Evolutionary conservation across 257 asterid species (phyloP), one percentile per base, ranked within the genome.

Genomic region (Mitragyna speciosa): DNA sequence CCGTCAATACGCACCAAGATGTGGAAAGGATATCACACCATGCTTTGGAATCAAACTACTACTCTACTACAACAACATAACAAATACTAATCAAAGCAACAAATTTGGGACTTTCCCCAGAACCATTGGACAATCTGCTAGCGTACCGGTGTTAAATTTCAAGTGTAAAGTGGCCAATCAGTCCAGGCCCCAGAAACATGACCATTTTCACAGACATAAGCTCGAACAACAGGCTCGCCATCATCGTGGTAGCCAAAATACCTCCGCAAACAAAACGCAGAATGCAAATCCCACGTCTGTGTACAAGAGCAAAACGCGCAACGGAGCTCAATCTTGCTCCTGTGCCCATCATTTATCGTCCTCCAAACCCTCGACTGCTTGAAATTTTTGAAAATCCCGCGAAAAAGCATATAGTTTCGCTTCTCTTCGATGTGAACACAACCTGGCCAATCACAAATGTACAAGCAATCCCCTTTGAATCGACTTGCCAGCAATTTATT

Each of bases 141-240:
- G 11, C 39, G 10, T n/a, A 12, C 72, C 0, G 45, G 22, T 33
- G 3, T 48, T 28, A 28, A 51, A 68, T 72, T 48, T 88, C 88
- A 94, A 56, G 90, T 90, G 80, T 94, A 93, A 76, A 91, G 77
- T 64, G 97, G 96, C 97, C 96, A 93, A 80, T 94, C 97, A 28
- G 98, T 94, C 98, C 98, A 93, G 1, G 98, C 98, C 8, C 98
- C 98, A 0, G 97, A 90, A 81, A 94, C 97, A 83, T 93, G 98
- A 6, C 98, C 98, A 72, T 90, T 94, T 84, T 94, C 97, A 69
- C 98, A 94, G 15, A 93, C 98, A 65, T 87, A 94, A 30, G 97
- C 98, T 59, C 98, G 88, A 77, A 94, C 97, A 10, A 89, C 96
- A 0, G 97, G 97, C 86, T 94, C 98, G 0, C 98, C 97, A 43